Percentiles rank a stretch among this genome's conserved stretches.
These are phyloP conservation scores for Elaeagnus macrophylla DNA, from an alignment of 306 rosid species.

Conservation along the genomic window DNA sequence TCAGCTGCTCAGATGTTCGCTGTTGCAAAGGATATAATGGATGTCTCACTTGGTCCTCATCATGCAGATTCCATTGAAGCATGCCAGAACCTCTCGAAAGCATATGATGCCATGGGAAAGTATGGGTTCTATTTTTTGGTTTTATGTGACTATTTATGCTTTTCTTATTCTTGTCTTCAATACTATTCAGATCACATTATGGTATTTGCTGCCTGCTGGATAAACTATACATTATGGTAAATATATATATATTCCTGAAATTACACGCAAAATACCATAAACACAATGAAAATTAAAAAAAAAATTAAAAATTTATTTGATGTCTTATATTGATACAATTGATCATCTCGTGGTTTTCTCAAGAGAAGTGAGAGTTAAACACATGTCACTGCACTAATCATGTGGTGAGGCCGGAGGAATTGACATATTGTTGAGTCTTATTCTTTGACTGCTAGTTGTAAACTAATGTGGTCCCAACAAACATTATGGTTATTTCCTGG, in stretches of 20 bases:
- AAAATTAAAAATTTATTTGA: too few species aligned
- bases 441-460: not conserved
- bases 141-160: slow-evolving; percentile 1
- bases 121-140: slow-evolving; percentile 23
- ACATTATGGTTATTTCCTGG: slow-evolving; percentile 10
- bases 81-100: slow-evolving; percentile 86
- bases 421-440: not conserved
- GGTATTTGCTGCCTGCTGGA: too few species aligned
- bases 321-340: too few species aligned
- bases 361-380: too few species aligned
- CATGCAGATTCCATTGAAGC: slow-evolving; percentile 82
- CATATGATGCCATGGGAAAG: slow-evolving; percentile 75
- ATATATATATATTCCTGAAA: too few species aligned
- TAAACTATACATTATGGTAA: too few species aligned
- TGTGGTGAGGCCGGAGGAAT: not conserved
- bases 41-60: slow-evolving; percentile 87
- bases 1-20: slow-evolving; percentile 96
- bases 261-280: too few species aligned
- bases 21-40: slow-evolving; percentile 86
- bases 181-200: too few species aligned
- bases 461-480: not conserved
- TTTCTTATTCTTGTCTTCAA: slow-evolving; percentile 3
- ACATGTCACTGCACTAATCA: too few species aligned
- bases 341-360: too few species aligned
- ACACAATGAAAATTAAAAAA: too few species aligned